phyloP scores from a whole-genome alignment of 2,329 filamentous ascomycete genomes.

The Alternaria arborescens region DNA sequence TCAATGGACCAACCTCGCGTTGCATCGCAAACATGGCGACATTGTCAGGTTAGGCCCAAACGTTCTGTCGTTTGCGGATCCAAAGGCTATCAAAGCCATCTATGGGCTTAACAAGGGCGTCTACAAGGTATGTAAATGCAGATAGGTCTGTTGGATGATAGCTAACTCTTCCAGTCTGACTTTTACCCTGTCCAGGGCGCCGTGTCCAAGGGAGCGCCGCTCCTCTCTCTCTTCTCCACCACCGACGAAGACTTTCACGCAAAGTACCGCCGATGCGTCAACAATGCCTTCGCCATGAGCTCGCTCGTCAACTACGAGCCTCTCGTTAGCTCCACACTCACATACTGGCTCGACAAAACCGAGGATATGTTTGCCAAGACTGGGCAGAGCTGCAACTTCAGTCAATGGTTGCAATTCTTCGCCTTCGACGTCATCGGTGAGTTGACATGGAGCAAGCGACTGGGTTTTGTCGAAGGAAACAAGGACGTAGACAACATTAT shows the following conservation, averaged over 20 bases:
- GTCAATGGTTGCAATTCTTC: slow-evolving; percentile 79
- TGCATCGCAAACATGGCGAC: slow-evolving; percentile 77
- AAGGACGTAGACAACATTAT: slow-evolving; percentile 80
- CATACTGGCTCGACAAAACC: slow-evolving; percentile 69
- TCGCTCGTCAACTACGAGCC: slow-evolving; percentile 81
- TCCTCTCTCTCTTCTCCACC: slow-evolving; percentile 79
- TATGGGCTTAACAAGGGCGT: slow-evolving; percentile 86
- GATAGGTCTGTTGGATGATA: neutral
- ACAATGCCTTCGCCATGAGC: slow-evolving; percentile 79
- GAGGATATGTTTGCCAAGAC: slow-evolving; percentile 54
- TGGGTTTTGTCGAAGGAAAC: slow-evolving; percentile 78
- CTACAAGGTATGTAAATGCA: slow-evolving; percentile 66
- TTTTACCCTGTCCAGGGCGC: slow-evolving; percentile 84
- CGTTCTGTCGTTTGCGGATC: slow-evolving; percentile 75
- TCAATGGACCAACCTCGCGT: slow-evolving; percentile 71
- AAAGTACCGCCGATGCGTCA: slow-evolving; percentile 77
- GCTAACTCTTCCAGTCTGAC: slow-evolving; percentile 66
- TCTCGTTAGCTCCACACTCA: slow-evolving; percentile 77
- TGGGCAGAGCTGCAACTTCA: slow-evolving; percentile 67
- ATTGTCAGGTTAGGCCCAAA: slow-evolving; percentile 81
- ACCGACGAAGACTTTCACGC: slow-evolving; percentile 79
- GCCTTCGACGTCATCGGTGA: slow-evolving; percentile 84
- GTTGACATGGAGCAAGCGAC: slow-evolving; percentile 76
- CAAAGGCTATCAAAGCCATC: slow-evolving; percentile 75
- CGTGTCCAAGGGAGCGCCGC: slow-evolving; percentile 70